These are phyloP conservation scores for Sporothrix brasiliensis DNA, from an alignment of 2,329 filamentous ascomycete genomes.

Conservation along the genomic window DNA sequence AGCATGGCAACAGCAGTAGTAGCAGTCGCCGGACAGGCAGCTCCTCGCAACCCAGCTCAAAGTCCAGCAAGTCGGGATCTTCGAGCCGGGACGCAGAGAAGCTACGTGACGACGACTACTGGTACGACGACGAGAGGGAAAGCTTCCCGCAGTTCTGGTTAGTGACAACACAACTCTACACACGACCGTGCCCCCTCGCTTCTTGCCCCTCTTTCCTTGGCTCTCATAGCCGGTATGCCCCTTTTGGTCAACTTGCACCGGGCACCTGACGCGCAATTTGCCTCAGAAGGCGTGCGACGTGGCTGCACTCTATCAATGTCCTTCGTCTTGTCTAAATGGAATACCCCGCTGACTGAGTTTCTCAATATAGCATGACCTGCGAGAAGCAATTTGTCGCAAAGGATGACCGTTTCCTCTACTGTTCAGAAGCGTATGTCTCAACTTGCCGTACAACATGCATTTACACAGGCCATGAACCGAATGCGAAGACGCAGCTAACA, in stretches of 20 bases:
- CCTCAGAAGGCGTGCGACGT: not conserved
- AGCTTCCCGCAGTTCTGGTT: slow-evolving; percentile 69
- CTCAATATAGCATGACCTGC: slow-evolving; percentile 62
- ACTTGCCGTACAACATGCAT: not conserved
- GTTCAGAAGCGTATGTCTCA: slow-evolving; percentile 61
- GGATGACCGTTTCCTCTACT: slow-evolving; percentile 62
- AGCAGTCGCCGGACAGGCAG: slow-evolving; percentile 37
- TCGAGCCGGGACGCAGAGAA: slow-evolving; percentile 52
- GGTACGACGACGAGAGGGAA: slow-evolving; percentile 61
- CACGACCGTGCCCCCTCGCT: slow-evolving; percentile 41
- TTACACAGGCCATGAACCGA: not conserved
- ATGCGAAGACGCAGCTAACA: slow-evolving; percentile 18
- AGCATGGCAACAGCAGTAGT: slow-evolving; percentile 41
- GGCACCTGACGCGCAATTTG: slow-evolving; percentile 15
- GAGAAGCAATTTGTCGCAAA: slow-evolving; percentile 66
- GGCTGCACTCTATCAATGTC: not conserved
- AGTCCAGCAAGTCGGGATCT: slow-evolving; percentile 53
- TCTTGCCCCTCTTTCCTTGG: slow-evolving; percentile 15
- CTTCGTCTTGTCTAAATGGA: slow-evolving; percentile 6
- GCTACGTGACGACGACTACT: slow-evolving; percentile 53
- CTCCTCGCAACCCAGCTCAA: slow-evolving; percentile 45
- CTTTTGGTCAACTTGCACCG: not conserved
- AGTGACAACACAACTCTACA: not conserved
- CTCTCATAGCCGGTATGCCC: not conserved
- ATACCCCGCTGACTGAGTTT: slow-evolving; percentile 21